Evolutionary conservation across 2,329 filamentous ascomycete species (phyloP).

Genomic region (Plenodomus tracheiphilus): DNA sequence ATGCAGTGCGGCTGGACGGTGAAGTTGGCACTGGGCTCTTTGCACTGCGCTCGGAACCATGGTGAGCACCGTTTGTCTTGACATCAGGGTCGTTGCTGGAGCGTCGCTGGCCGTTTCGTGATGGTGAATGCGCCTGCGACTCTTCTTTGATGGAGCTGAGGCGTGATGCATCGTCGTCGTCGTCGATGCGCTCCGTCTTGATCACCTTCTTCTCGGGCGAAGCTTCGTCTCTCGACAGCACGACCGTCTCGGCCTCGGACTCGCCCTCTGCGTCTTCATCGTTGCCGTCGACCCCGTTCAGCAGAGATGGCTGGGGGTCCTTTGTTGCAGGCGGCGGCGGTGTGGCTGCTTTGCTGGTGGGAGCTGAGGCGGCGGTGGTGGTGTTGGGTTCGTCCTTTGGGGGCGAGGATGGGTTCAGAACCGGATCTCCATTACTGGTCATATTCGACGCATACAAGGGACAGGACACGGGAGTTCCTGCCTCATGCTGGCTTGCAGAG

Average conservation of each 20-base stretch:
- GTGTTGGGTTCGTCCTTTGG: constrained; percentile 4
- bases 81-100: constrained; percentile 24
- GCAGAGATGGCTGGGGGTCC: constrained; percentile 14
- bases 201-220: constrained; percentile 45
- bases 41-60: constrained; percentile 33
- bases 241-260: constrained; percentile 56
- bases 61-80: constrained; percentile 35
- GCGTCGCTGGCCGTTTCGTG: constrained; percentile 29
- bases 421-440: constrained; percentile 45
- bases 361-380: constrained; percentile 10
- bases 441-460: constrained; percentile 40
- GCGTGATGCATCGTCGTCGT: constrained; percentile 31
- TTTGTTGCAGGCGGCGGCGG: constrained; percentile 24
- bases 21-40: constrained; percentile 41
- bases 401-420: constrained; percentile 31
- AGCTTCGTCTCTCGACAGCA: constrained; percentile 48
- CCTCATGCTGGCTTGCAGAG: constrained; percentile 43
- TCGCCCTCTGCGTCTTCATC: constrained; percentile 46
- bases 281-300: constrained; percentile 29
- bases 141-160: constrained; percentile 36
- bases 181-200: constrained; percentile 45
- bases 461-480: constrained; percentile 44
- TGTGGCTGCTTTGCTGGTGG: constrained; percentile 16
- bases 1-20: constrained; percentile 39
- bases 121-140: constrained; percentile 27